phyloP scores from a whole-genome alignment of 2,329 filamentous ascomycete genomes.

The Stagonosporopsis vannaccii region DNA sequence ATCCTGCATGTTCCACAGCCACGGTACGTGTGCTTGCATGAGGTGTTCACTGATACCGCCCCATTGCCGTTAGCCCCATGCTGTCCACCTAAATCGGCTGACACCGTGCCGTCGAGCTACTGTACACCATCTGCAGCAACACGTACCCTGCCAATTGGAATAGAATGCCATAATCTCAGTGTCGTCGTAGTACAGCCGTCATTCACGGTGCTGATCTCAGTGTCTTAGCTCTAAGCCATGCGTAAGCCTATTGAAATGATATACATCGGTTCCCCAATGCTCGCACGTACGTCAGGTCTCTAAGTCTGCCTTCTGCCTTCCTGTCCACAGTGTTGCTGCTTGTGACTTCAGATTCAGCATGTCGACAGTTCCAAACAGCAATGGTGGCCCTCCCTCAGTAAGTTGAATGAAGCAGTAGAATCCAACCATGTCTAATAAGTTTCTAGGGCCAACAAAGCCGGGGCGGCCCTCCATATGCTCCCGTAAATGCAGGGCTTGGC shows the following conservation, averaged over 20 bases:
- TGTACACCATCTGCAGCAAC: slow-evolving; percentile 11
- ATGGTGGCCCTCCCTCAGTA: slow-evolving; percentile 19
- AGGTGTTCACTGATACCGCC: slow-evolving; percentile 3
- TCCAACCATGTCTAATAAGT: slow-evolving; percentile 10
- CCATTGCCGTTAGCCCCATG: slow-evolving; percentile 7
- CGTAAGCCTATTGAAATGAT: slow-evolving; percentile 13
- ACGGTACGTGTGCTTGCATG: slow-evolving; percentile 11
- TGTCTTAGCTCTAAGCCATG: slow-evolving; percentile 16
- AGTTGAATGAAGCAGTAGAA: background rate
- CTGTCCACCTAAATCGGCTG: slow-evolving; percentile 12
- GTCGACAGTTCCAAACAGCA: slow-evolving; percentile 20
- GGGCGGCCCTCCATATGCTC: slow-evolving; percentile 41
- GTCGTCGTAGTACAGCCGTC: slow-evolving; percentile 16
- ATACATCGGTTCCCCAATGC: slow-evolving; percentile 8
- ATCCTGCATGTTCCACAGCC: slow-evolving; percentile 10
- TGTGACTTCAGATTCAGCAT: slow-evolving; percentile 15
- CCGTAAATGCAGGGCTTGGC: slow-evolving; percentile 35
- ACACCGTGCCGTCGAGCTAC: slow-evolving; percentile 7
- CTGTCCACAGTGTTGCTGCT: background rate
- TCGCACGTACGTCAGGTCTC: slow-evolving; percentile 10
- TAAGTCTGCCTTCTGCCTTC: background rate
- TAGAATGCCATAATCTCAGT: background rate
- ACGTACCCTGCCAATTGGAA: slow-evolving; percentile 15
- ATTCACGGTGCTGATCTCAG: slow-evolving; percentile 14
- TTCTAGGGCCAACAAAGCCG: slow-evolving; percentile 18